Base-by-base conservation (phyloP, 2,329 filamentous ascomycete genomes). In the Apiospora marii region DNA sequence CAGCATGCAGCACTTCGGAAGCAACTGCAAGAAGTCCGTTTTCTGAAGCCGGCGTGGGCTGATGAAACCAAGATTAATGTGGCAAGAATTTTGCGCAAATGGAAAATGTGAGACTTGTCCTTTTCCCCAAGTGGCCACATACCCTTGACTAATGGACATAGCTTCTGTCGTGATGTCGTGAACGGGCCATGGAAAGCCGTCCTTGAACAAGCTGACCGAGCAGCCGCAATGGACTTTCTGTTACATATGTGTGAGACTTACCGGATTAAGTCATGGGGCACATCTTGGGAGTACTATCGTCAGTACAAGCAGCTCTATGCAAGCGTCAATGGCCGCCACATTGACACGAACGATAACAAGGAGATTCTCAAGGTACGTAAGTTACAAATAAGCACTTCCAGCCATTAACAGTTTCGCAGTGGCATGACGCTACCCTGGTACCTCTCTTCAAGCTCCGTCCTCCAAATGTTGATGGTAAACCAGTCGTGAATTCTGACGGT, bases 391-490 rank as follows among this genome's bases (percentile, higher is more conserved):
- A n/a, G n/a, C n/a, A n/a, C n/a, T n/a, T n/a, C n/a, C n/a, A n/a
- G 71, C 64, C 43, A 75, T 51, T 75, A 71, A 30, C 72, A 75
- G 51, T 67, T 51, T 68, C 48, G 51, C 58, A 79, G 75, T 80
- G 75, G 69, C 71, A 80, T 70, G 19, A 74, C 48, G 67, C 30
- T 24, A 68, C n/a, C 77, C 67, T 79, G 4, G 68, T 80, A 44
- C 75, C 76, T 48, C 68, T 46, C 61, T 81, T 78, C 44, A n/a
- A 70, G n/a, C 73, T 79, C 24, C 71, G 69, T n/a, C 53, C 73
- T 53, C 49, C 49, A 22, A 53, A 53, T 53, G 24, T 53, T 53
- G 49, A 53, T 53, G 24, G 49, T 22, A 53, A 53, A 27, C 49
- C 49, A 27, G 49, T 53, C 19, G 49, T 53, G 19, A 53, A 27